Conservation (phyloP, 2,329 filamentous ascomycete genomes). For the Diaporthe citriasiana region DNA sequence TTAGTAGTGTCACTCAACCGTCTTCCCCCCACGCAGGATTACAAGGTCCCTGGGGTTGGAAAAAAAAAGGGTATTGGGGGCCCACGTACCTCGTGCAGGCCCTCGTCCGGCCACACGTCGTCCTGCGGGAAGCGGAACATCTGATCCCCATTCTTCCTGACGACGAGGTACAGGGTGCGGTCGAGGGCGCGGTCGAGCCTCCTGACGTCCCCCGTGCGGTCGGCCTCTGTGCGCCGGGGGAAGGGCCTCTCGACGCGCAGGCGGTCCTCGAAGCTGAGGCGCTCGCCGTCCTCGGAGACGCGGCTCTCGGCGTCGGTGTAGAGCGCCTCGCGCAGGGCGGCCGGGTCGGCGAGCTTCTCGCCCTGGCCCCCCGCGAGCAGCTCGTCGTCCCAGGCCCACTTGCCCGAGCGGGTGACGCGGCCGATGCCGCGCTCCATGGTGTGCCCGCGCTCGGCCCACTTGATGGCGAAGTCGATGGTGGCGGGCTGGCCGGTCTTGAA, state of each 20-base stretch:
- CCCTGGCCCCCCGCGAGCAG: constrained; percentile 84
- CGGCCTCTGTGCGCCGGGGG: constrained; percentile 82
- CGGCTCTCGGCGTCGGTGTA: constrained; percentile 81
- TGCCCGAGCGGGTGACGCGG: constrained; percentile 76
- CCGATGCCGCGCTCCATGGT: constrained; percentile 89
- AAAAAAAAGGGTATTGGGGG: neutral
- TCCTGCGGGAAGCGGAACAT: constrained; percentile 88
- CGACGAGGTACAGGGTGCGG: constrained; percentile 88
- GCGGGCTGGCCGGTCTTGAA: constrained; percentile 90
- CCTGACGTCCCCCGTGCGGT: constrained; percentile 78
- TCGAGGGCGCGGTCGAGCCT: constrained; percentile 86
- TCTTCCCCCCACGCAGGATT: neutral
- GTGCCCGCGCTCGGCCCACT: constrained; percentile 79
- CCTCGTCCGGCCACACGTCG: constrained; percentile 77
- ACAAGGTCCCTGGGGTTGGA: neutral
- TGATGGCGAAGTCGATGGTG: constrained; percentile 91
- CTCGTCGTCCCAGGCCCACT: constrained; percentile 92
- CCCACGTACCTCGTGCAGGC: constrained; percentile 81
- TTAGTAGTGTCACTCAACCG: neutral
- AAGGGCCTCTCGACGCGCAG: constrained; percentile 79
- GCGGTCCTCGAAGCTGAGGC: constrained; percentile 69
- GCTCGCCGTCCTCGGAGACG: constrained; percentile 72
- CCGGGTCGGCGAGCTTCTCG: constrained; percentile 74
- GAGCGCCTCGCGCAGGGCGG: constrained; percentile 76
- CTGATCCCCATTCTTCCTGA: constrained; percentile 73